A percentile compares a stretch with the other conserved stretches of the same genome.
These are phyloP conservation scores for Nidularia sp. DNA, from an alignment of 768 basidiomycete genomes.

Conservation along the genomic window DNA sequence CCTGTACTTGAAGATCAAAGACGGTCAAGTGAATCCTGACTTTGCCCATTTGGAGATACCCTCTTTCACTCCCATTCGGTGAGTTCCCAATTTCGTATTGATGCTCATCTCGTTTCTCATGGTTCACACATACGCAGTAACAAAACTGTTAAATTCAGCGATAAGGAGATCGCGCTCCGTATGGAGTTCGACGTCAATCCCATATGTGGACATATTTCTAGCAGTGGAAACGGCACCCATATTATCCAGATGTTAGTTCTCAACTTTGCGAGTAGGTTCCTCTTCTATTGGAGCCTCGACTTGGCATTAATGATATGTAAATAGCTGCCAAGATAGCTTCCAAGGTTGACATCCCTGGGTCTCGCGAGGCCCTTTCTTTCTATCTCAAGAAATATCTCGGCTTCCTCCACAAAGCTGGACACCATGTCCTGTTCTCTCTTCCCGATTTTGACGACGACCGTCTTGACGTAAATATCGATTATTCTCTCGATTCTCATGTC, in stretches of 20 bases:
- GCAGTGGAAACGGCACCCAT: background rate
- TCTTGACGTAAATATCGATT: conserved; percentile 10
- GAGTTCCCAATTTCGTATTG: background rate
- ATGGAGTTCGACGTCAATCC: conserved; percentile 2
- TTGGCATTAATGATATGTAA: background rate
- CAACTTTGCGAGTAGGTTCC: conserved; percentile 5
- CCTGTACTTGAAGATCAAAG: conserved; percentile 9
- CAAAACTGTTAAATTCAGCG: background rate
- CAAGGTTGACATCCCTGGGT: conserved; percentile 2
- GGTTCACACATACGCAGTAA: background rate
- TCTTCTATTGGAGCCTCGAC: background rate
- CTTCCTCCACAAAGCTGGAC: conserved; percentile 12
- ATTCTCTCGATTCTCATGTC: conserved; percentile 9
- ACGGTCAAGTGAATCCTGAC: conserved; percentile 11
- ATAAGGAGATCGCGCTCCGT: conserved; percentile 1
- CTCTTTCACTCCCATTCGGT: conserved; percentile 2
- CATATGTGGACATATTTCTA: background rate
- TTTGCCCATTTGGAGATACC: conserved; percentile 2
- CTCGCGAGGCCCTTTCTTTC: conserved; percentile 6
- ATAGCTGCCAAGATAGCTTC: conserved; percentile 6
- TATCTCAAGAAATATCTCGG: conserved; percentile 12
- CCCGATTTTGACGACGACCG: conserved; percentile 15
- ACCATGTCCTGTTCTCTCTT: conserved; percentile 15
- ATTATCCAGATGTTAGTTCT: conserved; percentile 6
- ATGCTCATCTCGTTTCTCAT: background rate